phyloP scores from a whole-genome alignment of 2,329 filamentous ascomycete genomes.

The Arachnomyces sp. region DNA sequence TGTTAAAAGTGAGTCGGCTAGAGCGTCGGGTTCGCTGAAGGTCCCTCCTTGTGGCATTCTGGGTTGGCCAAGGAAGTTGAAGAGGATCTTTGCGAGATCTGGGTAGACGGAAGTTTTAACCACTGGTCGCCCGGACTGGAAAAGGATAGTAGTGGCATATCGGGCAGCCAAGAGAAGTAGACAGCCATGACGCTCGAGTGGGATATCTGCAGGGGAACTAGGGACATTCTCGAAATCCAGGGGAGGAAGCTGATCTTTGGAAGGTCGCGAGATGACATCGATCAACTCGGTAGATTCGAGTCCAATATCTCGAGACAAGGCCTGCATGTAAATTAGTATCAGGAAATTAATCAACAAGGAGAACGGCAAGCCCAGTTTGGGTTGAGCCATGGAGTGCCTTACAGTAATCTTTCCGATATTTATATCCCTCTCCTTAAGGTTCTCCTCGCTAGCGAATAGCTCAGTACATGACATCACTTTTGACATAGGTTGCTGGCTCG shows the following conservation, averaged over 20 bases:
- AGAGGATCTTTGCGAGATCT: conserved; percentile 42
- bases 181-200: conserved; percentile 48
- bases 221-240: conserved; percentile 49
- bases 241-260: conserved; percentile 32
- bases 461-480: conserved; percentile 40
- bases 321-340: conserved; percentile 20
- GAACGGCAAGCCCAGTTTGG: neutral
- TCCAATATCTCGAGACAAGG: conserved; percentile 47
- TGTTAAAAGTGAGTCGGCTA: conserved; percentile 47
- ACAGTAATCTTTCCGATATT: conserved; percentile 50
- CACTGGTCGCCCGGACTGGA: conserved; percentile 32
- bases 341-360: neutral
- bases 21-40: conserved; percentile 42
- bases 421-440: conserved; percentile 45
- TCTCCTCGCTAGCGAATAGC: conserved; percentile 42
- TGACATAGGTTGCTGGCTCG: conserved; percentile 45
- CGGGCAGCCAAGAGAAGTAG: conserved; percentile 48
- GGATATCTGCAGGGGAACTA: conserved; percentile 44
- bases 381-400: conserved; percentile 14
- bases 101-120: conserved; percentile 43
- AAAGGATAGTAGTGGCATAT: conserved; percentile 42
- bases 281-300: conserved; percentile 42
- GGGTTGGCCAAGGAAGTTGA: conserved; percentile 43
- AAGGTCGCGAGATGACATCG: conserved; percentile 34
- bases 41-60: conserved; percentile 27